These are phyloP conservation scores for Naganishia randhawae DNA, from an alignment of 768 basidiomycete species.

Conservation along the genomic window DNA sequence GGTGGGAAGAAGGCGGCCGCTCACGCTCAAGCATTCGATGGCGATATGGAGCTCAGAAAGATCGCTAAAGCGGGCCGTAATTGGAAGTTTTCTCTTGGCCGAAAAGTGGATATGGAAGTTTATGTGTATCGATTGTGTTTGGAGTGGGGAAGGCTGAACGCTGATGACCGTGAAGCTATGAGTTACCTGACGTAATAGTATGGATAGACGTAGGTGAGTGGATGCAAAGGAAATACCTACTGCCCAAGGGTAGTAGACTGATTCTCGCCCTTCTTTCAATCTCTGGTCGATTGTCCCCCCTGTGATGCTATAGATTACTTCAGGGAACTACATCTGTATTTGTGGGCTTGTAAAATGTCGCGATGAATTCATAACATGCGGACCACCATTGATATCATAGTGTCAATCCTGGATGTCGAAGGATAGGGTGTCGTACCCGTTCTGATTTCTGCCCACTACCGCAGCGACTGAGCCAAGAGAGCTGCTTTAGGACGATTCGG, in stretches of 20 bases:
- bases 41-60: constrained; percentile 67
- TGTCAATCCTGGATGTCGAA: no score
- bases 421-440: no score
- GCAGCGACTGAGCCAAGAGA: not conserved
- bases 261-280: not conserved
- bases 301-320: constrained; percentile 1
- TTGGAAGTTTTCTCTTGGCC: constrained; percentile 80
- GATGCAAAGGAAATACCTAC: not conserved
- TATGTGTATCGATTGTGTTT: constrained; percentile 57
- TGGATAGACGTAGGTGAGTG: not conserved
- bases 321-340: constrained; percentile 2
- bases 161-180: constrained; percentile 71
- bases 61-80: constrained; percentile 89
- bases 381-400: no score
- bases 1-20: constrained; percentile 33
- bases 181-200: not conserved
- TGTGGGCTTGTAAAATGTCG: constrained; percentile 5
- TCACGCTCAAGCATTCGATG: constrained; percentile 54
- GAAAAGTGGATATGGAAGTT: constrained; percentile 81
- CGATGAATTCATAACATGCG: not conserved
- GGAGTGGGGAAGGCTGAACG: constrained; percentile 80
- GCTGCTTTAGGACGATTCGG: not conserved
- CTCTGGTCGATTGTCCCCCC: not conserved
- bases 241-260: not conserved
- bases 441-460: no score